Percentiles rank a stretch among this genome's conserved stretches.
Evolutionary conservation across 2,329 filamentous ascomycete species (phyloP).

Genomic region (Chrysosporium queenslandicum): DNA sequence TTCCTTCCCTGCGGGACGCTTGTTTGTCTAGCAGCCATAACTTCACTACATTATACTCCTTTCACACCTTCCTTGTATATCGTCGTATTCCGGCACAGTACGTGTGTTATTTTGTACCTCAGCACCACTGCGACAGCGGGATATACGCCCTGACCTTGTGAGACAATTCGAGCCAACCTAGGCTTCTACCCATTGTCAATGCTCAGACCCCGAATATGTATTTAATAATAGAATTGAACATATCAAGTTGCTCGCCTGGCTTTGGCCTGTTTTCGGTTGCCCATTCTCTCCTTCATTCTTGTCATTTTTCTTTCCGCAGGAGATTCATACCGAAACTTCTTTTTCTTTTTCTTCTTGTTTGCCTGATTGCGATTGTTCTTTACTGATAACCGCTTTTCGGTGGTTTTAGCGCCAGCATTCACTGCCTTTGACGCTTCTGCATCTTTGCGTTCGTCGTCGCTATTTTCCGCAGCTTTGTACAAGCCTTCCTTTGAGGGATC

Average conservation of each 20-base stretch:
- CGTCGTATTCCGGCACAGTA: neutral
- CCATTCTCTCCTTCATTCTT: constrained; percentile 53
- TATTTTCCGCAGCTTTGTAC: constrained; percentile 41
- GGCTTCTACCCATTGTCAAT: constrained; percentile 1
- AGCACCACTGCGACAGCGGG: constrained; percentile 1
- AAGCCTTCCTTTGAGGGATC: constrained; percentile 66
- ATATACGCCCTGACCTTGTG: neutral
- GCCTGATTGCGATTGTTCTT: constrained; percentile 41
- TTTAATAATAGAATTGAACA: constrained; percentile 11
- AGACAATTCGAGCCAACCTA: neutral
- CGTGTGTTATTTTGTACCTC: neutral
- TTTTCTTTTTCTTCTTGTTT: constrained; percentile 55
- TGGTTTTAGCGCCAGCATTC: constrained; percentile 14
- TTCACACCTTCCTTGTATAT: neutral
- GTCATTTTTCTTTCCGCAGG: constrained; percentile 65
- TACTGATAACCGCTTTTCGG: constrained; percentile 39
- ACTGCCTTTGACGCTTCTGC: constrained; percentile 22
- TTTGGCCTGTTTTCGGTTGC: constrained; percentile 61
- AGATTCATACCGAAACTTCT: constrained; percentile 87
- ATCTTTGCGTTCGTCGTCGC: constrained; percentile 26
- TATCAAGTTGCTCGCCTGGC: constrained; percentile 37
- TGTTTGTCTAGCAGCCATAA: neutral
- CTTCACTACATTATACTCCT: neutral
- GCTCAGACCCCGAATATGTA: constrained; percentile 7
- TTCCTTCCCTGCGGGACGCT: neutral